These are phyloP conservation scores for Leccinum pallidistipes DNA, from an alignment of 1,284 basidiomycete genomes.

Conservation along the genomic window DNA sequence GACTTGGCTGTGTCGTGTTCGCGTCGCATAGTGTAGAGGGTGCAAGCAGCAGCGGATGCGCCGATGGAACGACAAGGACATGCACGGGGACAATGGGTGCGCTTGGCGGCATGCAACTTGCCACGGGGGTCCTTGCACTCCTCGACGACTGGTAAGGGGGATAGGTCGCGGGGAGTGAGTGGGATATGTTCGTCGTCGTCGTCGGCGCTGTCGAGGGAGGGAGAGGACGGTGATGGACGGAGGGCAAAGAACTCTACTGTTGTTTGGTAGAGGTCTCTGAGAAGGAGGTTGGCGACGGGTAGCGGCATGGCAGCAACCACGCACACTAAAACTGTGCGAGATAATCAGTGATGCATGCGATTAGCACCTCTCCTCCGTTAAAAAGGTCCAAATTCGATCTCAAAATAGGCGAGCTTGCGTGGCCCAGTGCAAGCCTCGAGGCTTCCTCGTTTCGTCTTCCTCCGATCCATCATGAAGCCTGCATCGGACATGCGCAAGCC, in stretches of 20 bases:
- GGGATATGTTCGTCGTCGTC: slow-evolving; percentile 27
- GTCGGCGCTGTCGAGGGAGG: slow-evolving; percentile 23
- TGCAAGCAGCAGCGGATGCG: slow-evolving; percentile 32
- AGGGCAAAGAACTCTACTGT: slow-evolving; percentile 61
- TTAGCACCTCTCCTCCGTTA: slow-evolving; percentile 5
- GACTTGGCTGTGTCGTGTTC: slow-evolving; percentile 56
- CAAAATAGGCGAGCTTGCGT: slow-evolving; percentile 26
- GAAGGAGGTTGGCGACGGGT: slow-evolving; percentile 51
- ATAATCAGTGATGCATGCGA: slow-evolving; percentile 38
- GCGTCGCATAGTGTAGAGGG: slow-evolving; percentile 50
- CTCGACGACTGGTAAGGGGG: slow-evolving; percentile 24
- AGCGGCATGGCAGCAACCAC: slow-evolving; percentile 39
- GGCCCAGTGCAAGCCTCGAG: slow-evolving; percentile 17
- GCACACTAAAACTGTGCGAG: neutral
- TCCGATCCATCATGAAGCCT: slow-evolving; percentile 9
- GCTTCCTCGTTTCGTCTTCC: slow-evolving; percentile 1
- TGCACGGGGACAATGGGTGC: slow-evolving; percentile 34
- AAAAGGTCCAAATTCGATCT: slow-evolving; percentile 18
- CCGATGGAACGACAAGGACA: slow-evolving; percentile 39
- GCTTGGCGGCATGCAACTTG: slow-evolving; percentile 47
- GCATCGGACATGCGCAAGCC: neutral
- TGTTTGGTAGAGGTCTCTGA: slow-evolving; percentile 56
- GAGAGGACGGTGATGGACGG: slow-evolving; percentile 33
- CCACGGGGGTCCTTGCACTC: slow-evolving; percentile 42
- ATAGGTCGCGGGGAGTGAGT: slow-evolving; percentile 29